Evolutionary conservation across 148 eudicot genomes (phyloP).

Genomic region (Silene uniflora): DNA sequence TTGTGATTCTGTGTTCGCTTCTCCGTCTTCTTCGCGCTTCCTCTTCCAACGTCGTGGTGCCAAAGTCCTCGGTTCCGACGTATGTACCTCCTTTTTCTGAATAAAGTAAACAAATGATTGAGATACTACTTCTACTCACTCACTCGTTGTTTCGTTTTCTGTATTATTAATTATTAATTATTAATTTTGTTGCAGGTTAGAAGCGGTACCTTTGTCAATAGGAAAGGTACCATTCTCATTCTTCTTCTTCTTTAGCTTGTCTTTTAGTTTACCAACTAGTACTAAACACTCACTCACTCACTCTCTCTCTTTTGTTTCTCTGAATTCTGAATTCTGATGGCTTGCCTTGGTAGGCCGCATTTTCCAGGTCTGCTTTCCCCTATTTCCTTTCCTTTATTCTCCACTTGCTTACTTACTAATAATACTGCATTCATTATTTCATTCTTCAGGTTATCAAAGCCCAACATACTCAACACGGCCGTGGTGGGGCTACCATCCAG

Average conservation of each 20-base stretch:
- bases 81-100: neutral
- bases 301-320: neutral
- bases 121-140: too few relatives aligned
- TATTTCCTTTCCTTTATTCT: neutral
- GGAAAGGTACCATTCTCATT: constrained; percentile 48
- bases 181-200: constrained; percentile 54
- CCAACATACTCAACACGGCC: constrained; percentile 81
- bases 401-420: neutral
- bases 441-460: constrained; percentile 68
- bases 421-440: neutral
- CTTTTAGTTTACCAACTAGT: too few relatives aligned
- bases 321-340: constrained; percentile 22
- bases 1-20: constrained; percentile 8
- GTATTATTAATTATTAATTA: neutral
- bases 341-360: too few relatives aligned
- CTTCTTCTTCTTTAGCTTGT: neutral
- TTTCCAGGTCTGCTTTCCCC: constrained; percentile 47
- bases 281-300: neutral
- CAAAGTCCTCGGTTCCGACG: constrained; percentile 71
- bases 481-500: constrained; percentile 92
- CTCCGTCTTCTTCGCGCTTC: constrained; percentile 42
- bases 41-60: constrained; percentile 62
- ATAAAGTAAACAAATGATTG: too few relatives aligned
- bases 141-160: too few relatives aligned
- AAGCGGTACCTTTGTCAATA: constrained; percentile 62